Base-by-base conservation (phyloP, 2,329 filamentous ascomycete species). In the Paecilomyces dactylethromorphus region DNA sequence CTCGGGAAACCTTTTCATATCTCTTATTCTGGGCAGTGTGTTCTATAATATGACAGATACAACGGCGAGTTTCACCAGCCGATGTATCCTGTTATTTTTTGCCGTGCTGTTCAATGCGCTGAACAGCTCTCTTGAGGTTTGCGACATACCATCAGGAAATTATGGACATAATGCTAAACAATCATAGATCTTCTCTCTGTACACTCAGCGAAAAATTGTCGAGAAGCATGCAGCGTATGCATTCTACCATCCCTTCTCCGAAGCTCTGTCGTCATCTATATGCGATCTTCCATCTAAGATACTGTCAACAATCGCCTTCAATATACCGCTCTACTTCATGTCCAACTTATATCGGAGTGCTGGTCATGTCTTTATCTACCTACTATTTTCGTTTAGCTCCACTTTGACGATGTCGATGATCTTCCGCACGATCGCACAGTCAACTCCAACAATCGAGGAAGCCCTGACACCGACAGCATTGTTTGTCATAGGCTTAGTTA, bases 201-300 rank as follows among this genome's bases (percentile, higher is more conserved):
- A 94, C 70, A 84, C 90, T 2, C 92, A 96, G 83, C 88, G 92
- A 39, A 89, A 90, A 1, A 96, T 96, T 66, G 91, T 97, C 60
- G 91, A 96, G 71, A 96, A 96, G 72, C 92, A 97, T 67, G 78
- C 82, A 59, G 86, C 89, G 59, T 96, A 96, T 71, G 91, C 92
- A 21, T 81, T 96, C 18, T 96, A 96, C 68, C 92, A 96, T 68
- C 91, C 92, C 0, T 92, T 89, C 10, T 89, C 91, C 15, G 92
- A 97, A 80, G 90, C 91, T n/a, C 82, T 91, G 59, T 86, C 90
- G 0, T 94, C 90, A 8, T 94, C 96, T 88, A 75, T 96, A 31
- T 89, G 85, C 62, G 92, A 97, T 66, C 76, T 95, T 75, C 92
- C 92, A 0, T 91, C 91, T 74, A 96, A 94, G 73, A 74, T 95